Evolutionary conservation across 225 moss, liverwort and hornwort species (phyloP).

Genomic region (Pseudisothecium myosuroides): DNA sequence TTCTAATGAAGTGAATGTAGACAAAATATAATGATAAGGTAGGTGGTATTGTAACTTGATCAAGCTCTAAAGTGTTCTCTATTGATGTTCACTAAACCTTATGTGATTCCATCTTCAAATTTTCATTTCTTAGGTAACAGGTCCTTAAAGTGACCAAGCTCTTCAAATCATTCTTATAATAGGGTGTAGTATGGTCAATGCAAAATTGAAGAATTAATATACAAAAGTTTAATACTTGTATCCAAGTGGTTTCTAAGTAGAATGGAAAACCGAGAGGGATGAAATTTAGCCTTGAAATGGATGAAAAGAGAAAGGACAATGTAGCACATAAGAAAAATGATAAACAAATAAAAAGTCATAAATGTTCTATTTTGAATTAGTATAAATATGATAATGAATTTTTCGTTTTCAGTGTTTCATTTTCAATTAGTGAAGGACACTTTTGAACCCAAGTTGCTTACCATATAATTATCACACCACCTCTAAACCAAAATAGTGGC

Average conservation of each 20-base stretch:
- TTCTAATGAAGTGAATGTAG: not conserved
- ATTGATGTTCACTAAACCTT: not conserved
- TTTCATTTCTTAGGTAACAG: not conserved
- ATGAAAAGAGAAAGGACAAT: not conserved
- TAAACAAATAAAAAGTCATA: not conserved
- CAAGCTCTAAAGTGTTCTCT: not conserved
- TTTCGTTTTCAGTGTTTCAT: not conserved
- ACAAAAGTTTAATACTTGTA: not conserved
- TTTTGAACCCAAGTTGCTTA: not conserved
- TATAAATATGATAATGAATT: not conserved
- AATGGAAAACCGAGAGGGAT: not conserved
- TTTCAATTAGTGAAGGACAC: not conserved
- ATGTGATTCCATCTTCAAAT: not conserved
- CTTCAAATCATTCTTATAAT: no score
- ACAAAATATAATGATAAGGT: not conserved
- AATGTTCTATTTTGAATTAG: not conserved
- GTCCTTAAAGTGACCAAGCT: no score
- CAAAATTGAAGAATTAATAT: no score
- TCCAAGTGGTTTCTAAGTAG: rapidly evolving
- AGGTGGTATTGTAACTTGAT: not conserved
- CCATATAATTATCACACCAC: not conserved
- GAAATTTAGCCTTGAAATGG: not conserved
- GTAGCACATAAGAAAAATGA: not conserved
- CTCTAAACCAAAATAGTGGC: not conserved
- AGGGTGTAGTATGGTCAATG: not conserved